Base-by-base conservation (phyloP, 2,329 filamentous ascomycete genomes). In the Lasiodiplodia sp. region DNA sequence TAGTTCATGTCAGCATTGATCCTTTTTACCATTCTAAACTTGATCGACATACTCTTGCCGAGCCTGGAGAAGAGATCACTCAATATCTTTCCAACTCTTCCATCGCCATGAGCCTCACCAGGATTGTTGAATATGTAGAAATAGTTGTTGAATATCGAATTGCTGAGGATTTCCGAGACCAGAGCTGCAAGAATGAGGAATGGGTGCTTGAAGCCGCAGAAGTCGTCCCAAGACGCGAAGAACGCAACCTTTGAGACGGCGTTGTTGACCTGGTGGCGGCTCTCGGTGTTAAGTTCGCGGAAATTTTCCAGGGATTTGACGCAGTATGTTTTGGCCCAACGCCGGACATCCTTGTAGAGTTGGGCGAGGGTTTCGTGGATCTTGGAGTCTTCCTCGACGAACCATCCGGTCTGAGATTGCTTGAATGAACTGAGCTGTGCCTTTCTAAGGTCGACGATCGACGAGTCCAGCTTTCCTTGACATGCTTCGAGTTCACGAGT, bases 171-270 rank as follows among this genome's bases (percentile, higher is more conserved):
- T 6, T 67, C 11, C 6, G 65, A 53, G 1, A 69, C 14, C 18
- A 62, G 18, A 2, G 56, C 65, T 2, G 57, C 47, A 10, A 69
- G 28, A 11, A 69, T 12, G 40, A 69, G 49, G 10, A 60, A 69
- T 11, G 37, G n/a, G 40, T 66, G 55, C 31, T 62, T 58, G 44
- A 68, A 53, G 16, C 2, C 1, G 4, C 12, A 25, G 21, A 55
- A n/a, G 2, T 47, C 44, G 1, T 57, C 28, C 0, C 7, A 12
- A 1, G 44, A n/a, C 1, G 1, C 23, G 34, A 60, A 21, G 14
- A 2, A 14, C 1, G 52, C 31, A 2, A 58, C 49, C 6, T 12
- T 56, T 4, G 5, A 49, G 12, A 60, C 23, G 16, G 40, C 18
- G 4, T 40, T 5, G n/a, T 1, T n/a, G 16, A 44, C 23, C 1